These are phyloP conservation scores for Vigna hirtella DNA, from an alignment of 306 rosid genomes.

Conservation along the genomic window DNA sequence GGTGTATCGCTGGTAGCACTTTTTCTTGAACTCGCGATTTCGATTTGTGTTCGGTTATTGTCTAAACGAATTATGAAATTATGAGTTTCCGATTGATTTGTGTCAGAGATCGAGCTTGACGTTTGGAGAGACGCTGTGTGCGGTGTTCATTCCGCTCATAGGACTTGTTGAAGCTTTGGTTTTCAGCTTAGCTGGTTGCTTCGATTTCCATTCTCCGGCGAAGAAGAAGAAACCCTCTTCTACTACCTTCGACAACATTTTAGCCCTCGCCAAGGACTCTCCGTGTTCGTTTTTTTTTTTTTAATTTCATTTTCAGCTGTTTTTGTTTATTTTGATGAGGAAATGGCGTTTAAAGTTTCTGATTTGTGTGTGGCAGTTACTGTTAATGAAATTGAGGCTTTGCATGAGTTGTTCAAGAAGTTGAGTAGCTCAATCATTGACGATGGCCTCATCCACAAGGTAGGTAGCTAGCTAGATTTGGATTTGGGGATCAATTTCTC, in stretches of 20 bases:
- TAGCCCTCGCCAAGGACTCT: constrained; percentile 60
- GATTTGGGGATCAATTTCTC: constrained; percentile 22
- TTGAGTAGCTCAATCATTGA: constrained; percentile 68
- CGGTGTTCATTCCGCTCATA: constrained; percentile 53
- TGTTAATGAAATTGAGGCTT: constrained; percentile 79
- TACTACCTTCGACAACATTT: constrained; percentile 48
- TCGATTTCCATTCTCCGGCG: constrained; percentile 23
- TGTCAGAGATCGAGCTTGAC: constrained; percentile 54
- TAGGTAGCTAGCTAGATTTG: constrained; percentile 30
- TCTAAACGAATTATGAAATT: background rate
- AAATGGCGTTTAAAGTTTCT: background rate
- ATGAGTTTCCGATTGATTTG: background rate
- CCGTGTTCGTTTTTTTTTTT: constrained; percentile 56
- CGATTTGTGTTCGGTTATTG: background rate
- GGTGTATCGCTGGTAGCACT: constrained; percentile 15
- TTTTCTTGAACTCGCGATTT: background rate
- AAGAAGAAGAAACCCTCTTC: background rate
- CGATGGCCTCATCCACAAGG: constrained; percentile 82
- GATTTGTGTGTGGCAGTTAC: constrained; percentile 52
- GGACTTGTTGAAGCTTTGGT: constrained; percentile 54
- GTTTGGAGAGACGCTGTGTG: constrained; percentile 55
- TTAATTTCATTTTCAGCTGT: background rate
- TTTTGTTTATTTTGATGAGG: background rate
- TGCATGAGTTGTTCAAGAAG: constrained; percentile 71
- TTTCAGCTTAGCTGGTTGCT: constrained; percentile 56